Evolutionary conservation across 2,329 filamentous ascomycete species (phyloP).

Genomic region (Pseudogymnoascus sp.): DNA sequence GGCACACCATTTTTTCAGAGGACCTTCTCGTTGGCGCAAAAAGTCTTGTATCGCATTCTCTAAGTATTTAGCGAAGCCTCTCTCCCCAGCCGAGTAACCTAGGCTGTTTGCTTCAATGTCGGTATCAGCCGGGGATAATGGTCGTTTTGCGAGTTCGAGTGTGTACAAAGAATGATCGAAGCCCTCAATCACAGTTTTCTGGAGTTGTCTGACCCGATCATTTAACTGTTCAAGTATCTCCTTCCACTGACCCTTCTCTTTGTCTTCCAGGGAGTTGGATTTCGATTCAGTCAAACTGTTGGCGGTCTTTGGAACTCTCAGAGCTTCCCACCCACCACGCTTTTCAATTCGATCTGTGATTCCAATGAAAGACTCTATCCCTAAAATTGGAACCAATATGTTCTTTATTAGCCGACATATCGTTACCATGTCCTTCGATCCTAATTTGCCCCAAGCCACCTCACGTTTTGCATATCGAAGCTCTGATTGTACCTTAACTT

Average conservation of each 20-base stretch:
- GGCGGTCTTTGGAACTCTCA: no score
- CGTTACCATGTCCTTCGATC: constrained; percentile 10
- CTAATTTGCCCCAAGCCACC: constrained; percentile 14
- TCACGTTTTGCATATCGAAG: constrained; percentile 15
- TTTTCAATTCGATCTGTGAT: no score
- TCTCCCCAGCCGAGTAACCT: not conserved
- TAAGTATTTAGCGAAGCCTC: not conserved
- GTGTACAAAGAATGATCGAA: constrained; percentile 12
- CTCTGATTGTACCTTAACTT: not conserved
- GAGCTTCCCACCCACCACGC: no score
- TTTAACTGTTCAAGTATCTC: constrained; percentile 12
- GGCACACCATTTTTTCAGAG: constrained; percentile 13
- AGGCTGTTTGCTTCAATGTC: constrained; percentile 11
- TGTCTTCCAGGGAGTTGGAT: constrained; percentile 6
- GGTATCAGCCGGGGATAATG: not conserved
- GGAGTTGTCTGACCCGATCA: constrained; percentile 1
- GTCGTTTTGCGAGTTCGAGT: constrained; percentile 10
- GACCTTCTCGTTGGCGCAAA: constrained; percentile 9
- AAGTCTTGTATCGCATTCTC: constrained; percentile 11
- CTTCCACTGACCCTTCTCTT: constrained; percentile 14
- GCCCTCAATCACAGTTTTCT: constrained; percentile 11
- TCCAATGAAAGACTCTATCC: constrained; percentile 11
- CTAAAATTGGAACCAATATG: constrained; percentile 12
- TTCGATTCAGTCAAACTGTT: no score
- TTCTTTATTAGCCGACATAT: constrained; percentile 11